Base-by-base conservation (phyloP, 352 stramenopile genomes). In the Globisporangium iwayamae region DNA sequence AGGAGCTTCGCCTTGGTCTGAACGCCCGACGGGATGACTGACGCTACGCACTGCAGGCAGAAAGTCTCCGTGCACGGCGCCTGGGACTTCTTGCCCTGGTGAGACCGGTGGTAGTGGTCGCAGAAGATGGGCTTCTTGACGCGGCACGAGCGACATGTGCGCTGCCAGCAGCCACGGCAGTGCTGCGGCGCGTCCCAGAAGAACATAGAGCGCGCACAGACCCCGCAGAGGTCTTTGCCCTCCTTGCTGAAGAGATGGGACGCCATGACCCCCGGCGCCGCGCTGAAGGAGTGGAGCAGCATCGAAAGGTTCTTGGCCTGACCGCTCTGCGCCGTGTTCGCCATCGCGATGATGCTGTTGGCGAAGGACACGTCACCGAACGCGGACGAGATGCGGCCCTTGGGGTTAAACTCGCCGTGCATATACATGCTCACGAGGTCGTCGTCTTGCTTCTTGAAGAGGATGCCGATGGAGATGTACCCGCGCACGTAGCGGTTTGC, bases 51-150 rank as follows among this genome's bases (percentile, higher is more conserved):
- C 52, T 77, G 73, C 4, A 91, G 69, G 62, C 84, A 93, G 54
- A 93, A 93, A 1, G 75, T 89, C 67, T 93, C 84, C 2, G 78
- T 89, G 67, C 84, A 93, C 9, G 80, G 79, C 14, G 63, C 69
- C 2, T 58, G 57, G 13, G 62, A 52, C 34, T 72, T 68, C 28
- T 60, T 69, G 18, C 56, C 57, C 45, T 41, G 72, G 32, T 79
- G 61, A 28, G 60, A 67, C 14, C 72, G 58, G 66, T 91, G 81
- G 30, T 75, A 80, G 32, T 93, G 77, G 7, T 79, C 82, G 43
- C 84, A 93, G 66, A 90, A 93, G 58, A 93, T 90, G 0, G 84
- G 84, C 56, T 85, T 81, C 14, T 71, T 85, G 25, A 90, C 78
- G 45, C 78, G 78, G 67, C 84, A 93, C 0, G 70, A 74, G 22